Conservation (phyloP, 495 filamentous ascomycete genomes). For the Xylaria grammica region DNA sequence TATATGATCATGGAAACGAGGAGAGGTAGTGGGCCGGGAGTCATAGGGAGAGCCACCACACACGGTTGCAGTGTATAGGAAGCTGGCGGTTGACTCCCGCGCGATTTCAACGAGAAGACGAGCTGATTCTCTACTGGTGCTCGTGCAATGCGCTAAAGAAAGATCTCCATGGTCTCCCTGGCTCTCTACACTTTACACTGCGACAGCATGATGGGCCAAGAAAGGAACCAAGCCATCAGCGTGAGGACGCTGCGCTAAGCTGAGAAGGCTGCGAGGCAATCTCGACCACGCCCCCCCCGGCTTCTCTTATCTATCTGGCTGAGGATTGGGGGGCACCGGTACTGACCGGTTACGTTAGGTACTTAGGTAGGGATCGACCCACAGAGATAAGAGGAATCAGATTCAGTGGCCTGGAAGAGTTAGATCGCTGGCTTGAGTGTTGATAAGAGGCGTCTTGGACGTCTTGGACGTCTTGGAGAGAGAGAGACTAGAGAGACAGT, state of each 20-base stretch:
- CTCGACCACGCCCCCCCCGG: not conserved
- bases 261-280: conserved; percentile 13
- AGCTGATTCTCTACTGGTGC: not conserved
- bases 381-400: conserved; percentile 14
- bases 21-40: not conserved
- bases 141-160: not conserved
- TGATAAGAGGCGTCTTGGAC: conserved; percentile 3
- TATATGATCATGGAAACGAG: not conserved
- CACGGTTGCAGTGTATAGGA: not conserved
- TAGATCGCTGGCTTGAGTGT: not conserved
- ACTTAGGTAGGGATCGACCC: not conserved
- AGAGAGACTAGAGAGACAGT: too few species aligned
- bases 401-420: not conserved
- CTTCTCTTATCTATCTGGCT: conserved; percentile 6
- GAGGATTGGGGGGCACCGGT: conserved; percentile 3
- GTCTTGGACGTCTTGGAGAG: too few species aligned
- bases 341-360: not conserved
- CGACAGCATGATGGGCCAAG: not conserved
- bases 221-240: not conserved
- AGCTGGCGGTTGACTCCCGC: not conserved
- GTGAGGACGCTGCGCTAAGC: not conserved
- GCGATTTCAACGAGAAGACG: not conserved
- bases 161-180: too few species aligned
- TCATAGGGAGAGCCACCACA: not conserved
- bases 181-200: not conserved